These are phyloP conservation scores for Colletotrichum sp. DNA, from an alignment of 2,329 filamentous ascomycete species.

Conservation along the genomic window DNA sequence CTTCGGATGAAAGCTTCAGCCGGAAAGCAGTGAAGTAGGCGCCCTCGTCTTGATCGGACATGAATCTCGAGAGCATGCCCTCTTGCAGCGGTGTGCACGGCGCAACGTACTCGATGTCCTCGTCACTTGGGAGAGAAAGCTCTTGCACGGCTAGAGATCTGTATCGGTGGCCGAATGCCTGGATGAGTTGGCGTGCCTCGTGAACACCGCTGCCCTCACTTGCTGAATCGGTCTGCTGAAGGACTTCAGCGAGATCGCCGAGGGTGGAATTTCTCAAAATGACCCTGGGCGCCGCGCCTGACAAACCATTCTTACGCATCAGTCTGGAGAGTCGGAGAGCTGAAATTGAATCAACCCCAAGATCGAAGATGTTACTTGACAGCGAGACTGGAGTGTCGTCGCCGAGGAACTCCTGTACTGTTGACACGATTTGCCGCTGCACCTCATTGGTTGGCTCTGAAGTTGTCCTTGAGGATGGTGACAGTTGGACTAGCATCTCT, in stretches of 20 bases:
- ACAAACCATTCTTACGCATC: slow-evolving; percentile 68
- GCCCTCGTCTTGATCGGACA: slow-evolving; percentile 55
- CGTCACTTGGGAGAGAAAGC: background rate
- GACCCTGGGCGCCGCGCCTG: slow-evolving; percentile 64
- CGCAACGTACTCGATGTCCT: slow-evolving; percentile 72
- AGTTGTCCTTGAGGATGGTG: slow-evolving; percentile 24
- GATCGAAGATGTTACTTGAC: slow-evolving; percentile 77
- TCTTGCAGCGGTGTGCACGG: slow-evolving; percentile 88
- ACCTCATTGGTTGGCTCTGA: slow-evolving; percentile 34
- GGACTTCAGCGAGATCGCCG: slow-evolving; percentile 46
- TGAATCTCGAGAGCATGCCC: slow-evolving; percentile 78
- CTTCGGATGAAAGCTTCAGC: slow-evolving; percentile 54
- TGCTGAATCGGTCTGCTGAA: slow-evolving; percentile 28
- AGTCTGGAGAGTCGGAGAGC: slow-evolving; percentile 72
- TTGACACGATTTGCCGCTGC: slow-evolving; percentile 53
- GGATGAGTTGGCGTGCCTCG: slow-evolving; percentile 64
- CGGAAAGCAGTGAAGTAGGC: slow-evolving; percentile 82
- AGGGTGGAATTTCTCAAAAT: slow-evolving; percentile 69
- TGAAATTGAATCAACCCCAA: slow-evolving; percentile 89
- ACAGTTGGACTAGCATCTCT: slow-evolving; percentile 65
- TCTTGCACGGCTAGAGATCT: slow-evolving; percentile 54
- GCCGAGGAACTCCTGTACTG: slow-evolving; percentile 59
- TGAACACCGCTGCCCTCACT: slow-evolving; percentile 33
- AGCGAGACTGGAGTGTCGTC: slow-evolving; percentile 49
- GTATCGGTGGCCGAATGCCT: slow-evolving; percentile 69